Evolutionary conservation across 78 protist genomes (phyloP).

Genomic region (Bodo saltans): DNA sequence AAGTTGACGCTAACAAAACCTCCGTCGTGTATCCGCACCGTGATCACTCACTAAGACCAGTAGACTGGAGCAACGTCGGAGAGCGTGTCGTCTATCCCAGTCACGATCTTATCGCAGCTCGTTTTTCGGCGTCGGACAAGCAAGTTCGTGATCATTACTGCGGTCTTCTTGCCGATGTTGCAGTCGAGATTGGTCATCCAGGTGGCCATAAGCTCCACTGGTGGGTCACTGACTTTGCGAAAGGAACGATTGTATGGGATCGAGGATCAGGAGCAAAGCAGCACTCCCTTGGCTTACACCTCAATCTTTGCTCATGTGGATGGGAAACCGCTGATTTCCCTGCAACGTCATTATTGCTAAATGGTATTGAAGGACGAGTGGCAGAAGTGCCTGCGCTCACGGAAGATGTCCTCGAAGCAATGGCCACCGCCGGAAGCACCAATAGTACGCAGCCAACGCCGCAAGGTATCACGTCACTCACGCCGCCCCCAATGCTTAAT

Average conservation of each 20-base stretch:
- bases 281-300: background rate
- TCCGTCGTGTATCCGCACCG: background rate
- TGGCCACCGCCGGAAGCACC: too few species aligned
- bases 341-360: background rate
- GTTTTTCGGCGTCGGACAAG: background rate
- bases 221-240: background rate
- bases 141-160: background rate
- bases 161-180: background rate
- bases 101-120: background rate
- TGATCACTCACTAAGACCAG: too few species aligned
- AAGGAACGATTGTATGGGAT: background rate
- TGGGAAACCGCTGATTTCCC: background rate
- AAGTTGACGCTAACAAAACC: background rate
- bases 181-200: background rate
- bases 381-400: background rate
- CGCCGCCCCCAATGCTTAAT: too few species aligned
- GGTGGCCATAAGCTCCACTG: background rate
- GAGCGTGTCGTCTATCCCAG: background rate
- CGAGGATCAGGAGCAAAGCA: background rate
- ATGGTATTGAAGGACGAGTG: background rate
- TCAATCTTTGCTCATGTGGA: background rate
- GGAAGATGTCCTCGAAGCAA: too few species aligned
- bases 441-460: too few species aligned
- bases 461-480: too few species aligned
- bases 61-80: background rate